Evolutionary conservation across 2,329 filamentous ascomycete genomes (phyloP).

Genomic region (Colletotrichum sp.): DNA sequence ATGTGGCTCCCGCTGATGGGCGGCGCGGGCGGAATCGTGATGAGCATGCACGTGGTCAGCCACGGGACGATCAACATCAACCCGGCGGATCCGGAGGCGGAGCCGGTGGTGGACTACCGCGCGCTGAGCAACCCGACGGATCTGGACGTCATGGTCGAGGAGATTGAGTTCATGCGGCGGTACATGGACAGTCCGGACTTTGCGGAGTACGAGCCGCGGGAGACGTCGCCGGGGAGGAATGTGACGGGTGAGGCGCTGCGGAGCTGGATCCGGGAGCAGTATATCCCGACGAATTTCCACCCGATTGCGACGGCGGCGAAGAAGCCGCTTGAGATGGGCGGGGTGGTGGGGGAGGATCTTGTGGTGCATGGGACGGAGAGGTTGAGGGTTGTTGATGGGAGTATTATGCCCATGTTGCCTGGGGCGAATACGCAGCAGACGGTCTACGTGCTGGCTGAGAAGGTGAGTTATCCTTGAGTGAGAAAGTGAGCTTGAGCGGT

Average conservation of each 20-base stretch:
- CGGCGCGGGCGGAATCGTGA: constrained; percentile 23
- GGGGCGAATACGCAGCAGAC: constrained; percentile 26
- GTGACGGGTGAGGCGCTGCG: constrained; percentile 16
- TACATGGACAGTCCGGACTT: constrained; percentile 23
- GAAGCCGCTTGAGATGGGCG: constrained; percentile 24
- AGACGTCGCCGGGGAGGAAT: constrained; percentile 19
- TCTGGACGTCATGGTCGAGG: constrained; percentile 26
- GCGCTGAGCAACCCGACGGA: constrained; percentile 28
- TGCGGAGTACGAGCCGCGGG: constrained; percentile 18
- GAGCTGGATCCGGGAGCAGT: constrained; percentile 5
- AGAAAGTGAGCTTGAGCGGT: too few relatives aligned
- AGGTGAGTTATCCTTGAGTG: not conserved
- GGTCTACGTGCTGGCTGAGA: constrained; percentile 24
- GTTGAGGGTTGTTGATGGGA: constrained; percentile 23
- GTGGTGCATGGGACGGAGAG: constrained; percentile 21
- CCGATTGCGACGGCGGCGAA: constrained; percentile 26
- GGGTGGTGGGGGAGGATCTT: constrained; percentile 23
- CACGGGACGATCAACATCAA: constrained; percentile 26
- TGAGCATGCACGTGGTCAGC: constrained; percentile 26
- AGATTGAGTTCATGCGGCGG: constrained; percentile 29
- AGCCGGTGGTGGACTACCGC: constrained; percentile 29
- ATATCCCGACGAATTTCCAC: constrained; percentile 25
- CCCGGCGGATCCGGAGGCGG: constrained; percentile 18
- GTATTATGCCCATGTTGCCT: constrained; percentile 24
- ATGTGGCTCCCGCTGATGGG: not conserved